A percentile compares a stretch with the other conserved stretches of the same genome.
Evolutionary conservation across 148 eudicot species (phyloP).

Genomic region (Heliamphora exappendiculata): DNA sequence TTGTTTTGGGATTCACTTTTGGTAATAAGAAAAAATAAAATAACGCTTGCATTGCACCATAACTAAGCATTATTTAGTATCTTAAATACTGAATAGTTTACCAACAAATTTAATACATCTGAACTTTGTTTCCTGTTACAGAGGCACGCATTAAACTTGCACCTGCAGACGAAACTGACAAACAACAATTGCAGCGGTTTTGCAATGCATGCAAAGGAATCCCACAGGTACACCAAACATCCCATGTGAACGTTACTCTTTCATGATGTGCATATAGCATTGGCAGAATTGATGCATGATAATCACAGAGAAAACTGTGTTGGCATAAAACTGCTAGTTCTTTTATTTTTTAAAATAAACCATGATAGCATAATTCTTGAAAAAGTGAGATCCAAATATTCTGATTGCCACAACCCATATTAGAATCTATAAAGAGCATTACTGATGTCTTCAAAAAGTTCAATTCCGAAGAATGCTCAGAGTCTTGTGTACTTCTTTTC

Average conservation of each 20-base stretch:
- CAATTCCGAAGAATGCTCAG: not conserved
- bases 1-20: not conserved
- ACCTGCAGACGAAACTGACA: conserved; percentile 45
- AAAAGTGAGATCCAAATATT: not conserved
- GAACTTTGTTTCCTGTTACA: conserved; percentile 20
- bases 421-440: not conserved
- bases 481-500: not conserved
- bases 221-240: conserved; percentile 62
- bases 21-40: not conserved
- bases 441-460: not conserved
- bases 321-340: not conserved
- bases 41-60: not conserved
- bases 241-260: not conserved
- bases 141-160: conserved; percentile 72
- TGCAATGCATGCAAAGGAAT: conserved; percentile 98
- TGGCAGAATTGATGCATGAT: not conserved
- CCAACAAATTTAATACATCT: not conserved
- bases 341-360: not conserved
- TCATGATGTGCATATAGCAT: not conserved
- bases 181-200: conserved; percentile 63
- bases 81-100: not conserved
- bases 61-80: not conserved
- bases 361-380: not conserved
- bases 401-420: not conserved
- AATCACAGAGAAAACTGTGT: not conserved